Evolutionary conservation across 1,284 basidiomycete genomes (phyloP), one percentile per base, ranked within the genome.

Genomic region (Heterobasidion irregulare): DNA sequence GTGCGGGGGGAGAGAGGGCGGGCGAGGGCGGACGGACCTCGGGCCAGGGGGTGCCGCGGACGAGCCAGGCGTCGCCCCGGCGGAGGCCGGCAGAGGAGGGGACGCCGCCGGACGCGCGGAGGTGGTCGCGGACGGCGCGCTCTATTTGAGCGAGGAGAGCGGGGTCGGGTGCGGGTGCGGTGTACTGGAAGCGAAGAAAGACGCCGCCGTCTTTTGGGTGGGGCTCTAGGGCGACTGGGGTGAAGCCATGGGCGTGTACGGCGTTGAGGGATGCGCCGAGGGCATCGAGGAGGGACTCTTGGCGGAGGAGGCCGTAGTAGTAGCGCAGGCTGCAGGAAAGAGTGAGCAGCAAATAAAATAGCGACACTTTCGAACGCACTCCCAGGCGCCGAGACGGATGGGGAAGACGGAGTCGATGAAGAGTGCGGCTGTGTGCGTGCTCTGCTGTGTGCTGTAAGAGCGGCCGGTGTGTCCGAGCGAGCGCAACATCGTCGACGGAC

Each of bases 151-250:
- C 65, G 2, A 85, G 64, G 9, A 76, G 75, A 18, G 62, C 62
- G 16, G 79, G 72, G 5, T 59, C 56, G 12, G 13, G n/a, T 35
- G 8, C 19, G 26, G 48, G 48, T 45, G 73, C 70, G n/a, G 63
- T 63, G 64, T 89, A 95, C 18, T 76, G 73, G 68, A 94, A 94
- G 50, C 79, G 80, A 54, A 94, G 83, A 66, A 95, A 95, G 4
- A 93, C 86, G 8, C 94, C 94, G 7, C 92, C 91, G 58, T 92
- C 91, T 64, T 94, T 94, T 53, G 70, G 67, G 58, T 85, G 77
- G 12, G 83, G 82, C 52, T 87, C 75, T 6, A 89, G 59, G 19
- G 78, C 77, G 8, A 83, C 60, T 16, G 88, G 67, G 41, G 73
- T 70, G 64, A 91, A 89, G 41, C 70, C 72, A 58, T 83, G 76